Conservation (phyloP, 1,284 basidiomycete species). For the Austroboletus novae-zelandiae region DNA sequence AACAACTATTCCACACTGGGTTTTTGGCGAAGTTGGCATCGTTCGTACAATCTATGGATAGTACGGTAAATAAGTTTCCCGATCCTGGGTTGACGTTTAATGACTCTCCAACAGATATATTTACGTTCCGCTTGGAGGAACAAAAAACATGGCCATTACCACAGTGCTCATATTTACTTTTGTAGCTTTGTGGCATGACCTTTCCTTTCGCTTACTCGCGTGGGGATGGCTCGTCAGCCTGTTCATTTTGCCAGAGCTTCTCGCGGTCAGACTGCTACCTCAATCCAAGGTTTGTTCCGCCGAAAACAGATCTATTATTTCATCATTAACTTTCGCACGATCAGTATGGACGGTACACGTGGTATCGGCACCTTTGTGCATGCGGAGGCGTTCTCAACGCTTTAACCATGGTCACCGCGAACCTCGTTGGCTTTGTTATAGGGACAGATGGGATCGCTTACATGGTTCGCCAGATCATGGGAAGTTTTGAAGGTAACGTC, state of each 20-base stretch:
- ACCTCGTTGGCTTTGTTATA: conserved; percentile 94
- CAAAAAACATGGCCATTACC: conserved; percentile 62
- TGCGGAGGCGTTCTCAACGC: conserved; percentile 85
- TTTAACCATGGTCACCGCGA: conserved; percentile 89
- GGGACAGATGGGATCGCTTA: conserved; percentile 82
- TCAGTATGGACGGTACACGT: conserved; percentile 65
- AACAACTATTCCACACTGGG: conserved; percentile 95
- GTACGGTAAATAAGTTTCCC: conserved; percentile 56
- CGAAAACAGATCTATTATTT: background rate
- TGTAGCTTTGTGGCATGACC: conserved; percentile 98
- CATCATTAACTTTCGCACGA: conserved; percentile 6
- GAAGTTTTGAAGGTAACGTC: conserved; percentile 60
- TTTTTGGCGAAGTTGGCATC: conserved; percentile 97
- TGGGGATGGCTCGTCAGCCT: conserved; percentile 97
- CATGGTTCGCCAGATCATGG: conserved; percentile 65
- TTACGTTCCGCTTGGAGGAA: conserved; percentile 91
- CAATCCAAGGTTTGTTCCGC: conserved; percentile 53
- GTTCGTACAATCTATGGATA: conserved; percentile 96
- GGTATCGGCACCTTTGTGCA: conserved; percentile 89
- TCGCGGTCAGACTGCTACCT: conserved; percentile 61
- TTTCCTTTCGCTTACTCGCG: conserved; percentile 83
- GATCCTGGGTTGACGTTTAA: background rate
- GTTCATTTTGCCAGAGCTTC: conserved; percentile 88
- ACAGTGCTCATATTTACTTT: conserved; percentile 91
- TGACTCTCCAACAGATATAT: conserved; percentile 66